Percentiles rank a stretch among this genome's conserved stretches.
phyloP scores from a whole-genome alignment of 1,139 yeast genomes.

The Tardiomyces depauwii region DNA sequence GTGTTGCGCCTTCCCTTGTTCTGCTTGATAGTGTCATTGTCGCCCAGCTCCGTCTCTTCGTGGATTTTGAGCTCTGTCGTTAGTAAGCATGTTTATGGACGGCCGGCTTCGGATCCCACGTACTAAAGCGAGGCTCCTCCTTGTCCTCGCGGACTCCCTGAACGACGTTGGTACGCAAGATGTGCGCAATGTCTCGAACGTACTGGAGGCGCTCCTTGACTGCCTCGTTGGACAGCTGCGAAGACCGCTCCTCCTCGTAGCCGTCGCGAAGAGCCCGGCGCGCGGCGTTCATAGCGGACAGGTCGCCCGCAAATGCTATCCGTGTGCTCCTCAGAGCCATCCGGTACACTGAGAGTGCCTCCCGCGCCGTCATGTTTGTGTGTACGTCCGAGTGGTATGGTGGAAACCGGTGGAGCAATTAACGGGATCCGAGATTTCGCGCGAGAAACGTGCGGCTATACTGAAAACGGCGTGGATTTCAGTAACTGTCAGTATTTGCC shows the following conservation, averaged over 20 bases:
- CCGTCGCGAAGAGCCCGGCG: slow-evolving; percentile 53
- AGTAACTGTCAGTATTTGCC: no score
- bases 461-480: no score
- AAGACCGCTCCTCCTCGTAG: slow-evolving; percentile 33
- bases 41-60: slow-evolving; percentile 78
- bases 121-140: slow-evolving; percentile 17
- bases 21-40: slow-evolving; percentile 51
- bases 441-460: no score
- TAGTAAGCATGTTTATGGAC: not conserved
- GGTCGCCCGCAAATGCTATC: slow-evolving; percentile 52
- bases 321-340: slow-evolving; percentile 60
- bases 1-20: not conserved
- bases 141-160: slow-evolving; percentile 57
- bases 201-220: slow-evolving; percentile 34
- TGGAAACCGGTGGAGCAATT: no score
- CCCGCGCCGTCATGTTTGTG: not conserved
- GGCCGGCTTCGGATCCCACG: no score
- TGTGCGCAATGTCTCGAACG: slow-evolving; percentile 56
- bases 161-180: slow-evolving; percentile 64
- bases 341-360: slow-evolving; percentile 43
- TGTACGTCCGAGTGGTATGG: no score
- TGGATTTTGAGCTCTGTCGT: slow-evolving; percentile 45
- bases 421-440: no score
- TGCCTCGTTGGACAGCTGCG: slow-evolving; percentile 35
- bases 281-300: slow-evolving; percentile 46